Evolutionary conservation across 371 early-diverging fungal genomes (phyloP), one percentile per base, ranked within the genome.

Genomic region (Mortierella sp.): DNA sequence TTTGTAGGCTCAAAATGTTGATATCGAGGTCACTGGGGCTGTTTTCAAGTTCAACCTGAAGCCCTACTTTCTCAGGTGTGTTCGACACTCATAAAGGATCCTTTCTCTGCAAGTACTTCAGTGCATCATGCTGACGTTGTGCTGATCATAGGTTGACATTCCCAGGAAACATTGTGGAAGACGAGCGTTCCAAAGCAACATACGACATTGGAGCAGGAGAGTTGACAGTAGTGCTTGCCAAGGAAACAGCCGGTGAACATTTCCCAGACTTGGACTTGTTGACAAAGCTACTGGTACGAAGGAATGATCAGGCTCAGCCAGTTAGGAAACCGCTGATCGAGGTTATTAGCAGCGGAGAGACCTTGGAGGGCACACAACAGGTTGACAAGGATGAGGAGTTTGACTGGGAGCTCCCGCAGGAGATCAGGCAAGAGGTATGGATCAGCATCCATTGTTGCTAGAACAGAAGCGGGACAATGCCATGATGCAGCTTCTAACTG

Each of bases 181-280:
- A 96, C 77, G 97, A 96, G 39, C 78, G 89, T 16, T 90, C 96
- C 24, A 84, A 82, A 22, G 94, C 97, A 2, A 77, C 77, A 0
- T 94, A 94, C 56, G 94, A 98, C 78, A 89, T 95, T 9, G 87
- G 85, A 10, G 79, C 80, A 1, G 97, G 96, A 24, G 83, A 91
- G 28, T 83, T 98, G 52, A 83, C 81, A 0, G 88, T 95, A 8
- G 76, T 83, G 2, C 77, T 98, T 6, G 83, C 92, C 44, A 98
- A 98, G 68, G 89, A 86, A 49, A 90, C 79, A 0, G 83, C 84
- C 13, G 96, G 96, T 27, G 84, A 92, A 54, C 71, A 87, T 41
- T 98, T 98, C 79, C 67, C 81, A 0, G 96, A 97, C 78, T 84
- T 98, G 45, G 97, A 96, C 71, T 66, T 98, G 63, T 74, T 97